Conservation (phyloP, 257 asterid genomes). For the Cinchona pubescens region DNA sequence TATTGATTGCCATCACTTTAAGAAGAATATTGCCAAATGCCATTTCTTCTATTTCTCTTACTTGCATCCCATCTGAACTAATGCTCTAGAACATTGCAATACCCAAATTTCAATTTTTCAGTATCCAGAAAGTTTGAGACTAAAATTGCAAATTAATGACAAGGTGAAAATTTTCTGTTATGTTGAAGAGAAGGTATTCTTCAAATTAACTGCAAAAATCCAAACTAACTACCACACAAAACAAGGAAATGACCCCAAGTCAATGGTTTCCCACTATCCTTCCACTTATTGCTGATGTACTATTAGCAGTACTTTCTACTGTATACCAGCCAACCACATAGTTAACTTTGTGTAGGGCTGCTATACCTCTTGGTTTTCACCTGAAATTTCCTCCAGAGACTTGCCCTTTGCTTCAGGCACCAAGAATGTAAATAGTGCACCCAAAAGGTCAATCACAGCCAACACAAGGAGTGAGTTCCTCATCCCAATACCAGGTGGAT, state of each 20-base stretch:
- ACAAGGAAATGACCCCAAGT: not conserved
- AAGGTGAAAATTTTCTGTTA: not conserved
- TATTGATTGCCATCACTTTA: not conserved
- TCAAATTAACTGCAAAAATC: no score
- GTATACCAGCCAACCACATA: not conserved
- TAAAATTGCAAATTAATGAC: no score
- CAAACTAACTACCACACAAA: no score
- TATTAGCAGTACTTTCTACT: no score
- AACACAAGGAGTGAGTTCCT: constrained; percentile 49
- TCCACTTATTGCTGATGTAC: not conserved
- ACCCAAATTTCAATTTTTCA: not conserved
- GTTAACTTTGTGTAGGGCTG: not conserved
- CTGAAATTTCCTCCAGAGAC: constrained; percentile 52
- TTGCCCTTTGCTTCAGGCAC: constrained; percentile 63
- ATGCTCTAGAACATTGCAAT: not conserved
- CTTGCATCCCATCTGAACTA: not conserved
- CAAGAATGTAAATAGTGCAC: constrained; percentile 47
- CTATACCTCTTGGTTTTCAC: constrained; percentile 38
- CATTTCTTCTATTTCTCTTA: not conserved
- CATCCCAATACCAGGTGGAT: constrained; percentile 59
- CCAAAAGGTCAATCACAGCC: constrained; percentile 45
- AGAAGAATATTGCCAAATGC: not conserved
- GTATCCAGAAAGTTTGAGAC: not conserved
- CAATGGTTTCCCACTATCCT: not conserved
- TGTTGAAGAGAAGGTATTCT: not conserved